Evolutionary conservation across 805 yeast genomes (phyloP), one percentile per base, ranked within the genome.

Genomic region (Wickerhamiella bombiphila): DNA sequence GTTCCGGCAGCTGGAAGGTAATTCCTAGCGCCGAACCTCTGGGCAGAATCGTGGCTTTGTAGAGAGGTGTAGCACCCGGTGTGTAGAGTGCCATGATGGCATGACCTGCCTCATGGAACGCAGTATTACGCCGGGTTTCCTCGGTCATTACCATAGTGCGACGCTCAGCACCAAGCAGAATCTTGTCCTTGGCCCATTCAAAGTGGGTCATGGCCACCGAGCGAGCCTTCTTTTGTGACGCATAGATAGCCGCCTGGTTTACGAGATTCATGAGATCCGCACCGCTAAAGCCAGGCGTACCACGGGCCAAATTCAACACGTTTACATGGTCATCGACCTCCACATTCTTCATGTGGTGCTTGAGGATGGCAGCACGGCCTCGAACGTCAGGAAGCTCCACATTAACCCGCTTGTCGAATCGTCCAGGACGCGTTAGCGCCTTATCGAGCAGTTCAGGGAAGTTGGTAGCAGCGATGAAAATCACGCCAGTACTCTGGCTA

Each of bases 101-200:
- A 62, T 91, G 99, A 3, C 99, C 99, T 15, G 98, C 99, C 64
- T 91, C 99, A 61, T 91, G 99, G 59, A 76, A 91, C 1, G 98
- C 98, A 14, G 99, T 91, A 47, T 88, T 85, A 50, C 72, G 74
- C 59, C 96, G 73, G 0, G 93, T 72, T 43, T 88, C 95, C 57
- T 91, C 96, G 21, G 98, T 86, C 65, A 91, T 72, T 29, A 91
- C 96, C 97, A 88, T 88, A 19, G 94, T 81, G 62, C 81, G 82
- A 58, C 93, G 80, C 50, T 93, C 99, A 26, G 97, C 97, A 38
- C 99, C 99, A 80, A 91, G 76, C 54, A 93, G 65, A 40, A 93
- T 91, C 63, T 91, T 91, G 61, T 91, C 99, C 60, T 91, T 91
- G 31, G 99, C 98, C 98, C 98, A 91, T 59, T 91, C 99, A 45